Evolutionary conservation across 2,329 filamentous ascomycete species (phyloP).

Genomic region (Aspergillus bombycis): DNA sequence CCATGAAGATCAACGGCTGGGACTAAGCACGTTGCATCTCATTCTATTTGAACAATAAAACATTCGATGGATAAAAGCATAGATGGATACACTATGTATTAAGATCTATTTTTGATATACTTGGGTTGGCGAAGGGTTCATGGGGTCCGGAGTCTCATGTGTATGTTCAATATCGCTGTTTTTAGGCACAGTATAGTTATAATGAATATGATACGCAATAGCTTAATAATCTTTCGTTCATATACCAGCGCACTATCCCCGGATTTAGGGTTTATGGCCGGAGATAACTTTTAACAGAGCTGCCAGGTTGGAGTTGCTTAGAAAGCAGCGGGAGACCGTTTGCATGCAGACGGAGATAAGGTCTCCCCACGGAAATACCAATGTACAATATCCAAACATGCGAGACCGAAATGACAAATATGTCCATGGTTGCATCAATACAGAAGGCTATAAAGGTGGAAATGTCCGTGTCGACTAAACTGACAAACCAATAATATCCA

Average conservation of each 20-base stretch:
- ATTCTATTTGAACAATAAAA: background rate
- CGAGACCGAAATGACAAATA: background rate
- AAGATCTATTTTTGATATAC: background rate
- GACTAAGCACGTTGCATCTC: conserved; percentile 30
- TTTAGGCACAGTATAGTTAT: conserved; percentile 1
- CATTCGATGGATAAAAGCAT: background rate
- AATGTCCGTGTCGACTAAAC: background rate
- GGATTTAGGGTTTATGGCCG: background rate
- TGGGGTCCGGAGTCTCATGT: background rate
- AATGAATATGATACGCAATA: background rate
- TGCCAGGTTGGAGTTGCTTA: background rate
- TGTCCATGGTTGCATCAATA: background rate
- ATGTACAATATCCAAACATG: background rate
- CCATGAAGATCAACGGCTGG: conserved; percentile 82
- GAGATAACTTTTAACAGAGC: background rate
- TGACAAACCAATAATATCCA: background rate
- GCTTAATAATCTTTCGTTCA: background rate
- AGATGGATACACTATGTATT: background rate
- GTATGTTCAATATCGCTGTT: background rate
- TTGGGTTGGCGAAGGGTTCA: background rate
- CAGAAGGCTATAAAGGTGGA: background rate
- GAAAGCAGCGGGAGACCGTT: background rate
- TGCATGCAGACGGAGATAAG: background rate
- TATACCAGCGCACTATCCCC: background rate
- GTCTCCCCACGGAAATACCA: background rate